Evolutionary conservation across 169 alveolate genomes (phyloP).

Genomic region (Plasmodium fragile): DNA sequence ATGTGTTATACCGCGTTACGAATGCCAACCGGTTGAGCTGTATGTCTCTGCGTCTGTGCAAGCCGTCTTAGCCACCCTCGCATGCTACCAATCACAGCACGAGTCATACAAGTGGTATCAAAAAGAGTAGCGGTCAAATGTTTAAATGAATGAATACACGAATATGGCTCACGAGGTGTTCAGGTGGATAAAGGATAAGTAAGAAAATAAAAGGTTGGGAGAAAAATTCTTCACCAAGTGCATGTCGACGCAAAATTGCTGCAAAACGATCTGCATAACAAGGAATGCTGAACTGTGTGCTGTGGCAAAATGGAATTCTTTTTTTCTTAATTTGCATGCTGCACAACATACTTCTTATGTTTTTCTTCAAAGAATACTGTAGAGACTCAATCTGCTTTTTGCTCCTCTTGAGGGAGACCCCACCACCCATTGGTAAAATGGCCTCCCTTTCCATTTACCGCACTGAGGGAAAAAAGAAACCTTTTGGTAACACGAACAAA

Average conservation of each 20-base stretch:
- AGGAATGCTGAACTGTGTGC: not conserved
- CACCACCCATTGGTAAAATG: not conserved
- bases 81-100: not conserved
- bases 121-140: not conserved
- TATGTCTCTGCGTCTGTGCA: not conserved
- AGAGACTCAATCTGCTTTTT: slow-evolving; percentile 59
- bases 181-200: not conserved
- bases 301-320: not conserved
- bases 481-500: not conserved
- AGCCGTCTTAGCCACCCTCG: not conserved
- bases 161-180: not conserved
- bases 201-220: not conserved
- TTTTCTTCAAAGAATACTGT: slow-evolving; percentile 37
- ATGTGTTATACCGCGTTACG: not conserved
- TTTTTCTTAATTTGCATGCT: not conserved
- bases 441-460: slow-evolving; percentile 10
- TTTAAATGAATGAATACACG: not conserved
- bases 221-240: not conserved
- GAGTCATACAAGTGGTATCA: not conserved
- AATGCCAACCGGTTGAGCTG: not conserved
- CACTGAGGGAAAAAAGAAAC: not conserved
- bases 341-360: slow-evolving; percentile 38
- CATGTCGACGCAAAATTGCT: not conserved
- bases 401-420: slow-evolving; percentile 15
- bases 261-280: not conserved